phyloP scores from a whole-genome alignment of 345 rosid species.

The Gossypium mustelinum region DNA sequence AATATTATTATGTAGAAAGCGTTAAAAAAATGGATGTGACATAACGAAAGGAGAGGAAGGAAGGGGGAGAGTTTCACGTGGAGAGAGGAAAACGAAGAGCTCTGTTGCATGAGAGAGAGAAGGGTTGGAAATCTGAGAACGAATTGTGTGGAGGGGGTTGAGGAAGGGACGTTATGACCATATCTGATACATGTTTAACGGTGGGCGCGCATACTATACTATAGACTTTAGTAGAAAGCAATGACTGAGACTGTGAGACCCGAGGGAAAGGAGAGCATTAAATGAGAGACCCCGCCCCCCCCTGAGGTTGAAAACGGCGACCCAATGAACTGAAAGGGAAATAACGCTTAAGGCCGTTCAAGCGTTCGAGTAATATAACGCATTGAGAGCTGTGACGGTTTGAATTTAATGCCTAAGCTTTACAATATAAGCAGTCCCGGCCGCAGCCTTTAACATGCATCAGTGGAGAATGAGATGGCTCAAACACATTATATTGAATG shows the following conservation, averaged over 20 bases:
- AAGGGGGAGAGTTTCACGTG: conserved; percentile 35
- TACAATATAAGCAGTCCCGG: background rate
- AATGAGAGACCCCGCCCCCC: background rate
- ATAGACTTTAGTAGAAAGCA: too few relatives aligned
- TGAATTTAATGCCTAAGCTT: background rate
- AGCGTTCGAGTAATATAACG: background rate
- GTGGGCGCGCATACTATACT: too few relatives aligned
- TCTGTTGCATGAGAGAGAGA: conserved; percentile 12
- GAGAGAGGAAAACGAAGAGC: conserved; percentile 22
- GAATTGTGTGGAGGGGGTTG: conserved; percentile 25
- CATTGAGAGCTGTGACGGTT: background rate
- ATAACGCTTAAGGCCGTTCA: background rate
- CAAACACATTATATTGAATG: too few relatives aligned
- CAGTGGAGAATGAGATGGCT: too few relatives aligned
- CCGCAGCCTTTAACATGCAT: background rate
- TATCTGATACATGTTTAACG: too few relatives aligned
- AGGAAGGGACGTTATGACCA: conserved; percentile 9
- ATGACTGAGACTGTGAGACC: too few relatives aligned
- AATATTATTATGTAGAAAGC: too few relatives aligned
- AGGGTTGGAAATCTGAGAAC: background rate
- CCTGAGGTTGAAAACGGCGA: background rate
- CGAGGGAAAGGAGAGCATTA: conserved; percentile 11
- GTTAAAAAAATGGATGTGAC: background rate
- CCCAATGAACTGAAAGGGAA: background rate
- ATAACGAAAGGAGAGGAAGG: conserved; percentile 16